phyloP scores from a whole-genome alignment of 78 protist species.

The Dictyostelium discoideum region DNA sequence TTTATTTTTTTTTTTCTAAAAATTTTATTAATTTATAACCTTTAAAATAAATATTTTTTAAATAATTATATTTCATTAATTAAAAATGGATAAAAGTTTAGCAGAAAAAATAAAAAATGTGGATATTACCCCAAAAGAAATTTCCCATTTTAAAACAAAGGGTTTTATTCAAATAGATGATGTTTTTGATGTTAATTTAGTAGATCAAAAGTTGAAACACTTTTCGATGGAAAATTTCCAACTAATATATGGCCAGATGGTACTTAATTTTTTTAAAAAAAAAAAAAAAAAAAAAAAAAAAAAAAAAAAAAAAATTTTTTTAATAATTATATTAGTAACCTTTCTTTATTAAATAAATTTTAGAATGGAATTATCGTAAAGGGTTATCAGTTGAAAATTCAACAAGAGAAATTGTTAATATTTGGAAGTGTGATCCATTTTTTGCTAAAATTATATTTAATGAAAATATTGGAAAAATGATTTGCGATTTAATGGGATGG shows the following conservation, averaged over 20 bases:
- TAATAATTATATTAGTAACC: neutral
- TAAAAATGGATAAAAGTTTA: neutral
- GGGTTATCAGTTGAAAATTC: neutral
- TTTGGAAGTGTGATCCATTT: neutral
- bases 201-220: slow-evolving; percentile 10
- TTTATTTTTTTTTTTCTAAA: too few relatives aligned
- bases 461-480: slow-evolving; percentile 35
- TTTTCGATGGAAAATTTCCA: neutral
- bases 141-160: neutral
- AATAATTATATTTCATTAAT: too few relatives aligned
- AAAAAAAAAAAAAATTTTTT: neutral
- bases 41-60: too few relatives aligned
- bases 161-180: slow-evolving; percentile 2
- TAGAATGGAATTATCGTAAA: slow-evolving; percentile 13
- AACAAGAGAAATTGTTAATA: slow-evolving; percentile 14
- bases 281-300: neutral
- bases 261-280: neutral
- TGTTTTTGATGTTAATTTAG: neutral
- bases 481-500: slow-evolving; percentile 48
- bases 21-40: too few relatives aligned
- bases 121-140: neutral
- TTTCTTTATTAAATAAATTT: neutral
- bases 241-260: slow-evolving; percentile 11
- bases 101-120: neutral
- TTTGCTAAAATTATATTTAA: slow-evolving; percentile 1